Evolutionary conservation across 768 basidiomycete genomes (phyloP).

Genomic region (Butyriboletus loyo): DNA sequence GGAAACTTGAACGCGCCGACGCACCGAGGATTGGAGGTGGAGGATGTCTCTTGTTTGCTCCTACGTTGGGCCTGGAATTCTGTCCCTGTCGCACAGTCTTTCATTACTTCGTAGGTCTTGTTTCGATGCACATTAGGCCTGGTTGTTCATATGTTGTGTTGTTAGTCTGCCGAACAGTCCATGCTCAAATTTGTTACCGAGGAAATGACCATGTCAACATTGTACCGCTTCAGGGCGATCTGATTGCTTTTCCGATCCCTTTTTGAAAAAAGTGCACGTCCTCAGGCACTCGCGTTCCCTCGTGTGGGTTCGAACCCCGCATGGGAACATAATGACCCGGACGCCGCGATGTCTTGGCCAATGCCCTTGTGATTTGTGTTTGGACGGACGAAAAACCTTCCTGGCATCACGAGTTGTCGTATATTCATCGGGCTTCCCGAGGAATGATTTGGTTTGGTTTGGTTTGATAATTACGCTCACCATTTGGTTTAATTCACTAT

Average conservation of each 20-base stretch:
- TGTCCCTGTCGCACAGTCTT: background rate
- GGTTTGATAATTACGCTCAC: background rate
- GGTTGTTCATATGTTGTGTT: no score
- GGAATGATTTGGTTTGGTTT: no score
- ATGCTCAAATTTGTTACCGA: background rate
- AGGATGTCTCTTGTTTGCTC: no score
- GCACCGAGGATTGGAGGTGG: background rate
- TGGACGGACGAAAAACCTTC: slow-evolving; percentile 33
- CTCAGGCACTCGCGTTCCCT: background rate
- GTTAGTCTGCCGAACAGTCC: background rate
- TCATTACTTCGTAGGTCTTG: background rate
- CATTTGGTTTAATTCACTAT: background rate
- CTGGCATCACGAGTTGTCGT: slow-evolving; percentile 54
- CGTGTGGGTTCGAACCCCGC: background rate
- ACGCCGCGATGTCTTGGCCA: background rate
- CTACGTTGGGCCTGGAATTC: background rate
- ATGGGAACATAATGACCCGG: background rate
- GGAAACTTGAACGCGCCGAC: background rate
- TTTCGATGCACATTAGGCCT: background rate
- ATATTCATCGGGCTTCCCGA: slow-evolving; percentile 65
- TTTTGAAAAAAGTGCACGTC: background rate
- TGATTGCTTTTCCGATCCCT: background rate
- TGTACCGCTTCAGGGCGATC: background rate
- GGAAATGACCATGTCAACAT: background rate
- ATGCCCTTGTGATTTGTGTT: background rate